Conservation (phyloP, 2,329 filamentous ascomycete species). For the Trichoderma guizhouense region DNA sequence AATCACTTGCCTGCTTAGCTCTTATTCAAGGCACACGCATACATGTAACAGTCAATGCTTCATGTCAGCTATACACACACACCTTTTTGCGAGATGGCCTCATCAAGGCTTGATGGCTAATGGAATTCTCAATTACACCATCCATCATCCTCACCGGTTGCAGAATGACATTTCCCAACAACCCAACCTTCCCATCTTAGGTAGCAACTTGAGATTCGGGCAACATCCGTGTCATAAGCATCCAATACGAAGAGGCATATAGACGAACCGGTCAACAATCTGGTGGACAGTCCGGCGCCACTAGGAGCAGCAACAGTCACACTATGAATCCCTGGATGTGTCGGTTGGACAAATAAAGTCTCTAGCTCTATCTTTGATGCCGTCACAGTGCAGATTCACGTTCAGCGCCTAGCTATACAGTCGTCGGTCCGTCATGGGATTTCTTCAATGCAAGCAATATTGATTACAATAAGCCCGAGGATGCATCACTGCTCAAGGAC, state of each 20-base stretch:
- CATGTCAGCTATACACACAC: neutral
- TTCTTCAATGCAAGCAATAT: neutral
- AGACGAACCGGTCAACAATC: conserved; percentile 8
- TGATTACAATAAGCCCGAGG: neutral
- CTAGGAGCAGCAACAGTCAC: neutral
- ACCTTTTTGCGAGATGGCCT: neutral
- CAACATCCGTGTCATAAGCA: neutral
- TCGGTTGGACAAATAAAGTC: neutral
- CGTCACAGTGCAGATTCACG: conserved; percentile 1
- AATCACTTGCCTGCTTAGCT: neutral
- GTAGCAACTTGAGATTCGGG: neutral
- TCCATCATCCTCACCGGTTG: neutral
- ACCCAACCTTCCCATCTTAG: neutral
- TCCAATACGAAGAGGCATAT: neutral
- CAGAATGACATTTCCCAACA: neutral
- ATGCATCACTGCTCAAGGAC: neutral
- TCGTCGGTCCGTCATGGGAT: neutral
- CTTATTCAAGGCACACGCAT: neutral
- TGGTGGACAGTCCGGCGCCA: neutral
- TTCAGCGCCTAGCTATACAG: neutral
- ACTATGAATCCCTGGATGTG: neutral
- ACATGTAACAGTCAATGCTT: neutral
- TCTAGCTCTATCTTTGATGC: neutral
- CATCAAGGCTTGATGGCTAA: neutral
- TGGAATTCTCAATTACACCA: neutral